phyloP scores from a whole-genome alignment of 257 asterid genomes.

The Agastache rugosa region DNA sequence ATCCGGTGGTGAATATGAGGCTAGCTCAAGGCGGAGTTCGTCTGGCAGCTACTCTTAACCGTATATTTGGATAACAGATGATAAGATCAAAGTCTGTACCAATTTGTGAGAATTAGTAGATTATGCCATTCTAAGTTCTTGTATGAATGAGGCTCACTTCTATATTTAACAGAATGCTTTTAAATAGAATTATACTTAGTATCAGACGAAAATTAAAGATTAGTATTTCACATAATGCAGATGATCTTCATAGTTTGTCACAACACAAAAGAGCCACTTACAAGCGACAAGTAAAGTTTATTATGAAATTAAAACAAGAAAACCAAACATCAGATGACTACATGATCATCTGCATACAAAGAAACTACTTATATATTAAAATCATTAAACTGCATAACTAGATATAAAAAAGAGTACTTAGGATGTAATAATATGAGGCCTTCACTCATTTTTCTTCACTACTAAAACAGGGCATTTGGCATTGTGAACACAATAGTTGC shows the following conservation, averaged over 20 bases:
- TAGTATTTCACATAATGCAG: neutral
- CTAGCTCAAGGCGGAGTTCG: slow-evolving; percentile 94
- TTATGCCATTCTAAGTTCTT: slow-evolving; percentile 1
- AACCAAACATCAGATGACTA: neutral
- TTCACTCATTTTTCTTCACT: slow-evolving; percentile 46
- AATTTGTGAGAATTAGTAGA: neutral
- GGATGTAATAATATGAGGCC: neutral
- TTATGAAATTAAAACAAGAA: slow-evolving; percentile 6
- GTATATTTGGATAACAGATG: slow-evolving; percentile 60
- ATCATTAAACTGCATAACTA: neutral
- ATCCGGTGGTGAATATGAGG: slow-evolving; percentile 64
- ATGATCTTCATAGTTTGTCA: neutral
- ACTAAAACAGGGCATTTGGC: slow-evolving; percentile 67
- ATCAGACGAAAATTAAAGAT: no score
- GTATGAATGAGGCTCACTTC: neutral
- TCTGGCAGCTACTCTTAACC: slow-evolving; percentile 82
- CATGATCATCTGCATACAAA: neutral
- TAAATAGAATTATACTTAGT: no score
- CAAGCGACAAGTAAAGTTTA: neutral
- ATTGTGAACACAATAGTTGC: slow-evolving; percentile 68
- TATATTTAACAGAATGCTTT: neutral
- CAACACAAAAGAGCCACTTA: neutral
- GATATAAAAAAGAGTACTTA: neutral
- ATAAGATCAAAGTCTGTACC: neutral
- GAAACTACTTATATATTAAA: neutral